These are phyloP conservation scores for Solanum corneliomulleri DNA, from an alignment of 257 asterid species.

Conservation along the genomic window DNA sequence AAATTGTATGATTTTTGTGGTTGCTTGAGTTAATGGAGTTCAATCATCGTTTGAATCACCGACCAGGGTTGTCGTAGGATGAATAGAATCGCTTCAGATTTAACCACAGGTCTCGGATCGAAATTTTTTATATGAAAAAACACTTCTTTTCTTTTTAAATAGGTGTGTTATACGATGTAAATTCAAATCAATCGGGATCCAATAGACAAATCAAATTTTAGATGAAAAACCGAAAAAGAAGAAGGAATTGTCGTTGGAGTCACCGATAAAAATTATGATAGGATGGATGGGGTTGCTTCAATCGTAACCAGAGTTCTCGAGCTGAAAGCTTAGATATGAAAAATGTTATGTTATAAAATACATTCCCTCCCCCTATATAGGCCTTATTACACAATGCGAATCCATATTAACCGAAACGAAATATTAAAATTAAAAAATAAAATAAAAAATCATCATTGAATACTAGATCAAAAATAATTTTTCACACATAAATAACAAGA, in stretches of 20 bases:
- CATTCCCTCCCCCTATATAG: no score
- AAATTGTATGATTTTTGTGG: not conserved
- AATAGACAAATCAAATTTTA: no score
- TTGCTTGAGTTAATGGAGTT: not conserved
- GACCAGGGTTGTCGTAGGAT: not conserved
- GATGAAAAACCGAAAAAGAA: not conserved
- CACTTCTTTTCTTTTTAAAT: no score
- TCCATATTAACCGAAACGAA: not conserved
- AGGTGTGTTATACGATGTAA: not conserved
- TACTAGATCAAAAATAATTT: accelerated
- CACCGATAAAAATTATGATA: not conserved
- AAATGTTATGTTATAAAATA: not conserved
- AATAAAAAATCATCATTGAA: not conserved
- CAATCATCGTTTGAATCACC: not conserved
- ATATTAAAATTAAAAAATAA: no score
- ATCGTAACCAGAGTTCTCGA: accelerated
- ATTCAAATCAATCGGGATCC: accelerated
- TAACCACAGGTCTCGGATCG: accelerated
- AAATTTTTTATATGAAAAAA: no score
- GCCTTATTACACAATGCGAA: not conserved
- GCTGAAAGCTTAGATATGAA: not conserved
- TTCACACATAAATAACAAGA: accelerated
- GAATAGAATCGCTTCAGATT: not conserved
- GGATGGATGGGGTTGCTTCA: accelerated
- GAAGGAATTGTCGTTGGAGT: not conserved